Conservation (phyloP, 192 early-diverging fungal species). For the Backusella sp. region DNA sequence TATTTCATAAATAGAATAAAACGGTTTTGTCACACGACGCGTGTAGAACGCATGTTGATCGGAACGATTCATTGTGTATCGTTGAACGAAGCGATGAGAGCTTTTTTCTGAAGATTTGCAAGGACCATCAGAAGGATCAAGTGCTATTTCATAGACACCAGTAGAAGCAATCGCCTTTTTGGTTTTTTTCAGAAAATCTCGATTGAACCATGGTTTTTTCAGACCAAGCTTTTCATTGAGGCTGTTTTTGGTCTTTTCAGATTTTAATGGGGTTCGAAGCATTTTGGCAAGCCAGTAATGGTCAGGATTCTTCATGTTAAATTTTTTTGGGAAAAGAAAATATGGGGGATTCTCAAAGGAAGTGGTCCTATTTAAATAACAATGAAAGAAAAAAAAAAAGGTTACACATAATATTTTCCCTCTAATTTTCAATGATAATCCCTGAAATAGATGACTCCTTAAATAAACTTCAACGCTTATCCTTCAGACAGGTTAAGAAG, state of each 20-base stretch:
- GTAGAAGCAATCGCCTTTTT: not conserved
- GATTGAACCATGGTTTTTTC: not conserved
- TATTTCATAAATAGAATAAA: conserved; percentile 5
- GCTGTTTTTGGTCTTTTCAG: not conserved
- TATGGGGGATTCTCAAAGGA: not conserved
- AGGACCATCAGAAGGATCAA: not conserved
- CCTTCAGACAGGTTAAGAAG: not conserved
- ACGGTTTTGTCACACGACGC: conserved; percentile 3
- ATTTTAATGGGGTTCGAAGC: not conserved
- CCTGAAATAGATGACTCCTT: not conserved
- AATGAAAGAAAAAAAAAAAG: not conserved
- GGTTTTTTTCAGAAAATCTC: not conserved
- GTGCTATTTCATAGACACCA: not conserved
- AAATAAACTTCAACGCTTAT: not conserved
- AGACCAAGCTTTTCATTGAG: not conserved
- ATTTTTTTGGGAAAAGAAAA: not conserved
- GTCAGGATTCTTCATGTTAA: not conserved
- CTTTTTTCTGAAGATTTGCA: not conserved
- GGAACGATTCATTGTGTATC: not conserved
- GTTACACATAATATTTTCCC: not conserved
- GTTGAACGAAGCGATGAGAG: not conserved
- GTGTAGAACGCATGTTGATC: conserved; percentile 6
- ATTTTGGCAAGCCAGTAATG: not conserved
- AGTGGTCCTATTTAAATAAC: not conserved
- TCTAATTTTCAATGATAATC: not conserved